Evolutionary conservation across 805 yeast species (phyloP).

Genomic region (Kurtzmaniella fragi): DNA sequence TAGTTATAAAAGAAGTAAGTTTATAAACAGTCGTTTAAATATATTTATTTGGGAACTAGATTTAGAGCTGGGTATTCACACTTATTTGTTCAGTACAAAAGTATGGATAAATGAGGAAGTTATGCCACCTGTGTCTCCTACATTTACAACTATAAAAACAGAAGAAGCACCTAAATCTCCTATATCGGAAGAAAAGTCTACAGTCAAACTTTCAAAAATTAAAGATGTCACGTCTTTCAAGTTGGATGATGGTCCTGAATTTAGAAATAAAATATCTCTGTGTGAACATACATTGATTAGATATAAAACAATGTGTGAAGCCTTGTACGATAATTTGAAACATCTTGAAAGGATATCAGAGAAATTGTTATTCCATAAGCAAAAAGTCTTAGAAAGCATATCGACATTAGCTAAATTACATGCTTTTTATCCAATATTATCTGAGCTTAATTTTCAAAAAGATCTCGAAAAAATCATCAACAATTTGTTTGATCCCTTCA

Average conservation of each 20-base stretch:
- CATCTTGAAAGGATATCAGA: conserved; percentile 22
- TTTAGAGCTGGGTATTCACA: conserved; percentile 8
- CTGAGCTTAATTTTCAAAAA: conserved; percentile 17
- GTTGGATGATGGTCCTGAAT: conserved; percentile 42
- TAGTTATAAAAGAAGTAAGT: conserved; percentile 10
- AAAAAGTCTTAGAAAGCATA: conserved; percentile 19
- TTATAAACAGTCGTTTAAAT: conserved; percentile 14
- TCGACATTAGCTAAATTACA: conserved; percentile 16
- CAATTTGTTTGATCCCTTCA: conserved; percentile 27
- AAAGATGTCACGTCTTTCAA: conserved; percentile 28
- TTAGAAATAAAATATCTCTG: conserved; percentile 24
- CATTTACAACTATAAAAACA: background rate
- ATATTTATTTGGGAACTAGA: conserved; percentile 22
- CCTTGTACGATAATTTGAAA: conserved; percentile 27
- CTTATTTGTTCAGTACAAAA: conserved; percentile 17
- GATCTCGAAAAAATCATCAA: conserved; percentile 21
- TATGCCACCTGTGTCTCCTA: background rate
- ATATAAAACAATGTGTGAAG: conserved; percentile 18
- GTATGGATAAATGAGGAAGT: conserved; percentile 20
- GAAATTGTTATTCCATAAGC: conserved; percentile 14
- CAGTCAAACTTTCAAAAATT: conserved; percentile 12
- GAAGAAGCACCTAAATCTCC: background rate
- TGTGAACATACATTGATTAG: conserved; percentile 27
- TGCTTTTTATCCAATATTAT: conserved; percentile 17
- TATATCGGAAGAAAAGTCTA: background rate